Conservation (phyloP, 2,329 filamentous ascomycete species). For the Ceratocystis colombiana region DNA sequence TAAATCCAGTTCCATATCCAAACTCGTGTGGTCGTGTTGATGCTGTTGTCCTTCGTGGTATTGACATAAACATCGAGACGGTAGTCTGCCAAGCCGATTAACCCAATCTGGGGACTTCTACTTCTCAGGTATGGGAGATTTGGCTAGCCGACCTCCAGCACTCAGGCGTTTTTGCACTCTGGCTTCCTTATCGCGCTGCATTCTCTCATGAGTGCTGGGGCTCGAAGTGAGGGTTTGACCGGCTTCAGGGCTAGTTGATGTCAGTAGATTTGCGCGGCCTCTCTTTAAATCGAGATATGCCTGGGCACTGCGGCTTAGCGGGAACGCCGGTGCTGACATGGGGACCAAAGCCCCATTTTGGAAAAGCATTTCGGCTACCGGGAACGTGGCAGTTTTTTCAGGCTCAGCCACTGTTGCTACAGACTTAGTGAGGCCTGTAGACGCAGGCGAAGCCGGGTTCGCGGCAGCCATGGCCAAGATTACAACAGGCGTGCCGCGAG, state of each 20-base stretch:
- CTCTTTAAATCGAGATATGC: slow-evolving; percentile 75
- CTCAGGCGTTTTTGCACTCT: slow-evolving; percentile 70
- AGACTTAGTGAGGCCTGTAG: slow-evolving; percentile 37
- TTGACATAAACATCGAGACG: slow-evolving; percentile 19
- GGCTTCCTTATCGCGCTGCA: slow-evolving; percentile 54
- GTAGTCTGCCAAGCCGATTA: slow-evolving; percentile 25
- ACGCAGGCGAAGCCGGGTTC: slow-evolving; percentile 68
- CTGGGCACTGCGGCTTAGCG: slow-evolving; percentile 68
- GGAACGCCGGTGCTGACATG: slow-evolving; percentile 62
- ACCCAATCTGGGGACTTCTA: slow-evolving; percentile 37
- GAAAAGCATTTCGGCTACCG: slow-evolving; percentile 78
- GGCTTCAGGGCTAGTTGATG: slow-evolving; percentile 36
- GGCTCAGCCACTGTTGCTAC: slow-evolving; percentile 33
- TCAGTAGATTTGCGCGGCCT: slow-evolving; percentile 37
- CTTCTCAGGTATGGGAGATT: slow-evolving; percentile 52
- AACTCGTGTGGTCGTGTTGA: background rate
- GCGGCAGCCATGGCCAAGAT: slow-evolving; percentile 87
- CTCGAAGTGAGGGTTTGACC: slow-evolving; percentile 46
- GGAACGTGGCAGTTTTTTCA: slow-evolving; percentile 58
- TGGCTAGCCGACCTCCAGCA: slow-evolving; percentile 62
- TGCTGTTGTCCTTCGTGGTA: slow-evolving; percentile 1
- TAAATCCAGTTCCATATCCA: slow-evolving; percentile 7
- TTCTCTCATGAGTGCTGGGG: slow-evolving; percentile 35
- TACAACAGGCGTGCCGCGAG: slow-evolving; percentile 75
- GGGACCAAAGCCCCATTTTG: slow-evolving; percentile 93